Evolutionary conservation across 1,284 basidiomycete species (phyloP).

Genomic region (Puccinia horiana): DNA sequence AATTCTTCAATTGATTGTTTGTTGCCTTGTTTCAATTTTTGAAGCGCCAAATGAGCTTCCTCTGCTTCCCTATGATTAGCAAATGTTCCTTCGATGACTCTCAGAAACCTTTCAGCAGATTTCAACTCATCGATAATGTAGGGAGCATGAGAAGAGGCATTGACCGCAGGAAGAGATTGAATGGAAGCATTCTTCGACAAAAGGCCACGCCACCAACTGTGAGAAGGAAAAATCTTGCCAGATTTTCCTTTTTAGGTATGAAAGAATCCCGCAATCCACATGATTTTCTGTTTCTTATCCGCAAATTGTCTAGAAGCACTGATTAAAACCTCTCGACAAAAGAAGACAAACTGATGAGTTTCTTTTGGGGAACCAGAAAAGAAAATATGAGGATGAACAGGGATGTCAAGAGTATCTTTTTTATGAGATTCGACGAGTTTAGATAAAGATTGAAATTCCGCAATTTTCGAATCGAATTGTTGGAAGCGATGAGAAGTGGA

Average conservation of each 20-base stretch:
- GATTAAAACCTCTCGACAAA: no score
- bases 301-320: not conserved
- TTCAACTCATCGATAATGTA: not conserved
- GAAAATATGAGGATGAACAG: no score
- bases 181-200: not conserved
- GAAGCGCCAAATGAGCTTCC: not conserved
- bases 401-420: no score
- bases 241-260: not conserved
- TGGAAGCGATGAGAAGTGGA: no score
- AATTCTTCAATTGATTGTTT: conserved; percentile 1
- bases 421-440: no score
- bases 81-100: not conserved
- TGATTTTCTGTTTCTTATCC: not conserved
- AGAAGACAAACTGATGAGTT: no score
- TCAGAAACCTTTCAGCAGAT: not conserved
- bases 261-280: not conserved
- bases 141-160: not conserved
- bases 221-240: not conserved
- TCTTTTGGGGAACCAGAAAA: no score
- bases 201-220: not conserved
- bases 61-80: not conserved
- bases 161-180: not conserved
- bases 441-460: no score
- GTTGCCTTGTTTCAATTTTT: not conserved
- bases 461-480: no score